Conservation (phyloP, 129 eudicot species). For the Centaurea solstitialis region DNA sequence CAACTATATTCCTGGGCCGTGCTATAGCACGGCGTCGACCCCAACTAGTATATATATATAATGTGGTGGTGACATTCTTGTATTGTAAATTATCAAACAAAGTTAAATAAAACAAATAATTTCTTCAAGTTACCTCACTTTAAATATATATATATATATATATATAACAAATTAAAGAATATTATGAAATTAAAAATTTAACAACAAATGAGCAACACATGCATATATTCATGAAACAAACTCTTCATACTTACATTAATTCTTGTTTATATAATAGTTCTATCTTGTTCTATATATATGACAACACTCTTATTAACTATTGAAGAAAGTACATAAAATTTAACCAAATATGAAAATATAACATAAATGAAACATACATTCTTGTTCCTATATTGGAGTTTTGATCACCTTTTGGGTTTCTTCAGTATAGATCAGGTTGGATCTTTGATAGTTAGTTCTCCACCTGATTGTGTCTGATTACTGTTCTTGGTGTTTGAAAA, state of each 20-base stretch:
- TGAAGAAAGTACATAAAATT: slow-evolving; percentile 10
- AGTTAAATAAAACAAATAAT: too few species aligned
- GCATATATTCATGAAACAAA: neutral
- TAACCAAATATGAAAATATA: slow-evolving; percentile 16
- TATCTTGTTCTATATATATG: slow-evolving; percentile 14
- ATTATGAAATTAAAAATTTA: neutral
- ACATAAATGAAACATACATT: slow-evolving; percentile 6
- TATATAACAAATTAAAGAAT: neutral
- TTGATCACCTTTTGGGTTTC: neutral
- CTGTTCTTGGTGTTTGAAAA: slow-evolving; percentile 11
- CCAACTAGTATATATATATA: too few species aligned
- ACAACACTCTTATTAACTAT: slow-evolving; percentile 29
- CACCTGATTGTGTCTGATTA: slow-evolving; percentile 6
- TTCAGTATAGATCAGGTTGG: neutral
- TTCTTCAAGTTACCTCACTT: too few species aligned
- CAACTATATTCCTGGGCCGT: too few species aligned
- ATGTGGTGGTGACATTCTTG: too few species aligned
- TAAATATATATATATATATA: too few species aligned
- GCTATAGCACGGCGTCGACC: too few species aligned
- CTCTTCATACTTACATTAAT: slow-evolving; percentile 6
- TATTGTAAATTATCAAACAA: too few species aligned
- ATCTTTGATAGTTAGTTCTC: slow-evolving; percentile 7
- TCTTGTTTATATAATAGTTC: slow-evolving; percentile 9
- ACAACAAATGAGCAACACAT: neutral
- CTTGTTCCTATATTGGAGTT: neutral